These are phyloP conservation scores for Setaria italica DNA, from an alignment of 202 grass and related monocot genomes.

Conservation along the genomic window DNA sequence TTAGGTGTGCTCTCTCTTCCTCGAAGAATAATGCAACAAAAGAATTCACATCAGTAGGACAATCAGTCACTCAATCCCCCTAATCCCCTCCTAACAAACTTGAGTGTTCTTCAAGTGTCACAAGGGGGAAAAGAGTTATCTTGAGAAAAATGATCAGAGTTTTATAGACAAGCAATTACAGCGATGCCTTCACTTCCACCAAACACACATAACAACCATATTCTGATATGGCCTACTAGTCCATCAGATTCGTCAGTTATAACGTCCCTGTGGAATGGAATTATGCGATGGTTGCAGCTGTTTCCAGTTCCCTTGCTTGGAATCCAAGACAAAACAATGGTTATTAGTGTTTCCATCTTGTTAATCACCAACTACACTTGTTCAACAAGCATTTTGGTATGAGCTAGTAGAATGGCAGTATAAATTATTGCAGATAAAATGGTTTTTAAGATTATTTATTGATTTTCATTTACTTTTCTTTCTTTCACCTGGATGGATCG, in stretches of 20 bases:
- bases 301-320: slow-evolving; percentile 56
- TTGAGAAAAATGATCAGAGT: background rate
- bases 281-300: slow-evolving; percentile 39
- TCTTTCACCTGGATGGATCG: background rate
- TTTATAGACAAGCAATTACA: background rate
- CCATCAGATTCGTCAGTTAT: slow-evolving; percentile 37
- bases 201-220: slow-evolving; percentile 30
- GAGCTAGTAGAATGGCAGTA: background rate
- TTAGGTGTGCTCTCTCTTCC: slow-evolving; percentile 15
- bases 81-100: slow-evolving; percentile 3
- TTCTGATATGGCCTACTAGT: slow-evolving; percentile 34
- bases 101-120: slow-evolving; percentile 15
- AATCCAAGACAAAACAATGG: slow-evolving; percentile 44
- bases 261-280: slow-evolving; percentile 30
- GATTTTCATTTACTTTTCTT: too few relatives aligned
- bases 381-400: slow-evolving; percentile 14
- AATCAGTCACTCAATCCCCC: slow-evolving; percentile 11
- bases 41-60: background rate
- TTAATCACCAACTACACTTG: slow-evolving; percentile 43
- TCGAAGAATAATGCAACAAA: slow-evolving; percentile 25
- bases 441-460: background rate
- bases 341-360: slow-evolving; percentile 1
- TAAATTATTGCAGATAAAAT: slow-evolving; percentile 20
- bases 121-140: background rate
- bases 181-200: slow-evolving; percentile 37